Conservation (phyloP, 768 basidiomycete genomes). For the Paxillus ammoniavirescens region DNA sequence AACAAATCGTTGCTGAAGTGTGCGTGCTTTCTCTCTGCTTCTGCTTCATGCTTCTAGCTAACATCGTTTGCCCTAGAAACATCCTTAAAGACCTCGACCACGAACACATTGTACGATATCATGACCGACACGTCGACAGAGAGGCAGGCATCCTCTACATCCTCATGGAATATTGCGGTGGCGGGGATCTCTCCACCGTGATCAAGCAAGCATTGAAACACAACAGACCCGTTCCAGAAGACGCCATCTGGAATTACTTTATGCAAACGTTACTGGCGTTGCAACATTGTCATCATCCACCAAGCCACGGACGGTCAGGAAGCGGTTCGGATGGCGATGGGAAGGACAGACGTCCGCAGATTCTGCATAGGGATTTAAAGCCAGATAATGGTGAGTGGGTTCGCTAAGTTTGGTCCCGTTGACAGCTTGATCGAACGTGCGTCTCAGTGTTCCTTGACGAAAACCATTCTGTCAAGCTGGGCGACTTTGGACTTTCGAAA, state of each 20-base stretch:
- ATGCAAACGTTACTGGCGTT: conserved; percentile 89
- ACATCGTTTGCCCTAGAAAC: conserved; percentile 53
- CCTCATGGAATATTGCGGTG: conserved; percentile 98
- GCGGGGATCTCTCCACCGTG: conserved; percentile 87
- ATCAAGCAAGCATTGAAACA: conserved; percentile 77
- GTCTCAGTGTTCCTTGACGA: conserved; percentile 86
- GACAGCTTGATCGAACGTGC: neutral
- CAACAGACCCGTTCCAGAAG: conserved; percentile 79
- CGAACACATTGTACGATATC: conserved; percentile 94
- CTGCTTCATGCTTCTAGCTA: neutral
- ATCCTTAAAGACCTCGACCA: conserved; percentile 95
- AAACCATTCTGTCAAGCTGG: conserved; percentile 84
- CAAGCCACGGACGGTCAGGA: conserved; percentile 40
- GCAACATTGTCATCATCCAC: conserved; percentile 90
- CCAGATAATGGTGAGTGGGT: conserved; percentile 84
- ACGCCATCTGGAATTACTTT: conserved; percentile 94
- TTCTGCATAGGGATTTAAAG: conserved; percentile 93
- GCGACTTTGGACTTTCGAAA: conserved; percentile 96
- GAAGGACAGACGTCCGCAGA: conserved; percentile 63
- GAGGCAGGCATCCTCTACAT: conserved; percentile 93
- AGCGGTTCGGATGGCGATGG: conserved; percentile 41
- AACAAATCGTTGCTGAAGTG: conserved; percentile 98
- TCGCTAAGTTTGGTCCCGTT: neutral
- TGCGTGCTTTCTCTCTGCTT: conserved; percentile 40
- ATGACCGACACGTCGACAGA: conserved; percentile 89